phyloP scores from a whole-genome alignment of 106 monocot genomes.

The Amphibolis antarctica region DNA sequence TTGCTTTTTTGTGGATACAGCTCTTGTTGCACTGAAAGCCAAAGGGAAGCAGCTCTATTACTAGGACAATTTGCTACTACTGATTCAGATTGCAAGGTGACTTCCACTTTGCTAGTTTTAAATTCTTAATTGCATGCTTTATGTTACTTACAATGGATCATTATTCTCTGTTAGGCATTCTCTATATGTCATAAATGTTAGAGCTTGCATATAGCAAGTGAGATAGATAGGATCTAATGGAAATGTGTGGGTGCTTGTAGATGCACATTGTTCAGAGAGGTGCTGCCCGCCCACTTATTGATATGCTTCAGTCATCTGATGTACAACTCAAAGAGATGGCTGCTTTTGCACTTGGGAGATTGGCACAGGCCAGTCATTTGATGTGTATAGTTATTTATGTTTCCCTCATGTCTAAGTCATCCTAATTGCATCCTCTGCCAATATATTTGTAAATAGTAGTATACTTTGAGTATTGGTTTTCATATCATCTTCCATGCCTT shows the following conservation, averaged over 20 bases:
- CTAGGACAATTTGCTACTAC: conserved; percentile 97
- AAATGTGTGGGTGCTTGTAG: conserved; percentile 24
- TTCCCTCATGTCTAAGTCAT: too few species aligned
- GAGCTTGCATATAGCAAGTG: too few species aligned
- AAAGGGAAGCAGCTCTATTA: conserved; percentile 94
- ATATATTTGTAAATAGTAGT: too few species aligned
- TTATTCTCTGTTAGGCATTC: background rate
- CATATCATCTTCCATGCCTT: too few species aligned
- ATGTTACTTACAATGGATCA: background rate
- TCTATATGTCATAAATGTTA: background rate
- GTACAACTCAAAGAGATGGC: conserved; percentile 95
- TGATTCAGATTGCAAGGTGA: conserved; percentile 99
- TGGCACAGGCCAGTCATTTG: conserved; percentile 67
- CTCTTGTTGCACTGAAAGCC: conserved; percentile 87
- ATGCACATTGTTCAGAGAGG: conserved; percentile 96
- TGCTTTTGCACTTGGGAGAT: conserved; percentile 98
- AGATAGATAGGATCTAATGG: too few species aligned
- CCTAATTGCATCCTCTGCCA: too few species aligned
- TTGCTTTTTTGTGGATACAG: conserved; percentile 32
- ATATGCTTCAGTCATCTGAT: conserved; percentile 90
- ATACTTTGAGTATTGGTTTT: too few species aligned
- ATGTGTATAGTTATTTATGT: too few species aligned
- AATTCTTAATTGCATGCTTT: background rate
- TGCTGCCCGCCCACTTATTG: conserved; percentile 76
- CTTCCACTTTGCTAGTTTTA: background rate